Evolutionary conservation across 1,284 basidiomycete species (phyloP), one percentile per base, ranked within the genome.

Genomic region (Gymnopus androsaceus): DNA sequence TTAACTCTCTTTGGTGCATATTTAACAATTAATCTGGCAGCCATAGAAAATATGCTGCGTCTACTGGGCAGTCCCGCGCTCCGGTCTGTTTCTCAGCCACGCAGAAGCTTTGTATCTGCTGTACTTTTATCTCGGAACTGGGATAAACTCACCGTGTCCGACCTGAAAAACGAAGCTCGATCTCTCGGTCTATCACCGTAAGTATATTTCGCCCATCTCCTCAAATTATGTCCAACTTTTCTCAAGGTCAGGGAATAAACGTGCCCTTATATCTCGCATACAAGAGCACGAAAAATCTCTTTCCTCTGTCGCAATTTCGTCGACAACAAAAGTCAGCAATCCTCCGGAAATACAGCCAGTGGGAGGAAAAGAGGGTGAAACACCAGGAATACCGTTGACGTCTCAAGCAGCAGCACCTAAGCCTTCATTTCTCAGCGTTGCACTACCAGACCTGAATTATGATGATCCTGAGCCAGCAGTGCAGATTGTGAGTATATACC

Each of bases 151-250:
- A 81, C 82, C 46, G 72, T 88, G 51, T 74, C 75, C 8, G 78
- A 81, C 44, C 78, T 92, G 50, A 83, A 81, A 67, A 75, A 78
- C 55, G 85, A 90, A 69, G 80, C 87, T 45, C 88, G 78, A 67
- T 70, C 72, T 50, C 82, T 88, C 49, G 87, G 87, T 49, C 72
- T 93, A 23, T 77, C 85, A 47, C 72, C 77, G 84, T 87, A 74
- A 55, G 87, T 75, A 38, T 52, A 14, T 51, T 56, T 52, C 37
- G 31, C 51, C 12, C 38, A 27, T 34, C 46, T 61, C 44, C 47
- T 31, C 23, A 50, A 23, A 53, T 49, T 54, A 48, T 42, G 15
- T 31, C 34, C 25, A 28, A 38, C 33, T 47, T 40, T 56, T 52
- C n/a, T 50, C 42, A 62, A 88, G 86, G 21, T 76, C 72, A 59